Conservation (phyloP, 2,329 filamentous ascomycete species). For the Pseudophaeomoniella oleicola region DNA sequence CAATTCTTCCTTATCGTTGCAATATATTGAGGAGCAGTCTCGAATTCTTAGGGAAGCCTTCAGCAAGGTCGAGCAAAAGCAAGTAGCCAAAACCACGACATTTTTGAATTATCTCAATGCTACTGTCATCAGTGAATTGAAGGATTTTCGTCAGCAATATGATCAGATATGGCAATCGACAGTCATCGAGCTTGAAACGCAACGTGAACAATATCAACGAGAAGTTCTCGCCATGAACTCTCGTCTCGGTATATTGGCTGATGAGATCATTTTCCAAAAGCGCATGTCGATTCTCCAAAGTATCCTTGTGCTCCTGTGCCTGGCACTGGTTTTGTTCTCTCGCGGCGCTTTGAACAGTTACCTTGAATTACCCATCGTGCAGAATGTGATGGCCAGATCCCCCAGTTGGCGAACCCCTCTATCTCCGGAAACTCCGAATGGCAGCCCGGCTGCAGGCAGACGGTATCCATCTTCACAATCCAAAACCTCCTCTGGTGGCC, state of each 20-base stretch:
- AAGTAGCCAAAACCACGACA: constrained; percentile 64
- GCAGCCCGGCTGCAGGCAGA: constrained; percentile 22
- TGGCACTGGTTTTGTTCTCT: constrained; percentile 72
- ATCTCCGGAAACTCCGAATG: constrained; percentile 19
- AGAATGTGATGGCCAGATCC: constrained; percentile 30
- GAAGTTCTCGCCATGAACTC: constrained; percentile 72
- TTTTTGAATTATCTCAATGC: constrained; percentile 78
- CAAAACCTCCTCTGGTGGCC: constrained; percentile 7
- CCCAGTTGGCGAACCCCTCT: constrained; percentile 25
- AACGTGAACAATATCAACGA: constrained; percentile 68
- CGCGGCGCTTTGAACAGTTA: constrained; percentile 26
- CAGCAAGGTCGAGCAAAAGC: constrained; percentile 71
- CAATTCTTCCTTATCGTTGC: constrained; percentile 80
- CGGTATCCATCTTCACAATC: constrained; percentile 17
- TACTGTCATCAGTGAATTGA: constrained; percentile 71
- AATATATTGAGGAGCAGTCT: constrained; percentile 95
- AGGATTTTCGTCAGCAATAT: constrained; percentile 67
- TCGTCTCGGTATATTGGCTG: constrained; percentile 76
- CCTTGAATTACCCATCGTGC: constrained; percentile 30
- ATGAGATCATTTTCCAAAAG: constrained; percentile 74
- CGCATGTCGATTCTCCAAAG: constrained; percentile 88
- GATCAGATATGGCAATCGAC: constrained; percentile 96
- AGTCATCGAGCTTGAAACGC: constrained; percentile 76
- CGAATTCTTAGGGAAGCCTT: constrained; percentile 79
- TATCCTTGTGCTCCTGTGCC: constrained; percentile 69